A percentile compares a stretch with the other conserved stretches of the same genome.
Conservation (phyloP, 257 asterid species). For the Solanum okadae region DNA sequence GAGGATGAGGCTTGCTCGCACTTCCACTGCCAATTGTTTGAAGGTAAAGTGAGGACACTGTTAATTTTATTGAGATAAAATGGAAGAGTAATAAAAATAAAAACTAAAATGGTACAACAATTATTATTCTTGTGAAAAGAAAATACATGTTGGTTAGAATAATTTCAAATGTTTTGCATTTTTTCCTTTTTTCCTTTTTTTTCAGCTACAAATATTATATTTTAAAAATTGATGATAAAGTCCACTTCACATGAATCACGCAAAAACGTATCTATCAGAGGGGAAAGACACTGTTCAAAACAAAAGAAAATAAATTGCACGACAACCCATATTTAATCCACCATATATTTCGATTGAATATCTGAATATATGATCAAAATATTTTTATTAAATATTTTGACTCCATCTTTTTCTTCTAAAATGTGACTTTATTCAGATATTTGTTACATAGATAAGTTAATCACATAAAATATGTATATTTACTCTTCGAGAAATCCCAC, state of each 20-base stretch:
- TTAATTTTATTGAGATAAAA: background rate
- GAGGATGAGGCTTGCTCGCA: background rate
- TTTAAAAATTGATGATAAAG: background rate
- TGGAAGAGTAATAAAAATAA: background rate
- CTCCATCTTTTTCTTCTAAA: no score
- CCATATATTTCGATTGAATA: no score
- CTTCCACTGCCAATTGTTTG: background rate
- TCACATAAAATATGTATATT: no score
- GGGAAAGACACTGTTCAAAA: background rate
- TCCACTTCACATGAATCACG: conserved; percentile 14
- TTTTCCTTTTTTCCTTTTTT: no score
- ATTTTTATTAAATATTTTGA: no score
- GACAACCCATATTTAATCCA: background rate
- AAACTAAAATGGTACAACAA: background rate
- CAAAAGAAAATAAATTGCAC: background rate
- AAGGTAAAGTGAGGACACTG: background rate
- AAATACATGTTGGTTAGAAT: background rate
- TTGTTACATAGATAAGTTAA: no score
- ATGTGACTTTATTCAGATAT: no score
- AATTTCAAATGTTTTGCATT: background rate
- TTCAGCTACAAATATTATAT: background rate
- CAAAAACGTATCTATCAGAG: conserved; percentile 9
- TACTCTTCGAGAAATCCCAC: no score
- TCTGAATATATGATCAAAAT: no score
- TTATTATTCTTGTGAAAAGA: background rate